Base-by-base conservation (phyloP, 768 basidiomycete genomes). In the Collybia sp. region DNA sequence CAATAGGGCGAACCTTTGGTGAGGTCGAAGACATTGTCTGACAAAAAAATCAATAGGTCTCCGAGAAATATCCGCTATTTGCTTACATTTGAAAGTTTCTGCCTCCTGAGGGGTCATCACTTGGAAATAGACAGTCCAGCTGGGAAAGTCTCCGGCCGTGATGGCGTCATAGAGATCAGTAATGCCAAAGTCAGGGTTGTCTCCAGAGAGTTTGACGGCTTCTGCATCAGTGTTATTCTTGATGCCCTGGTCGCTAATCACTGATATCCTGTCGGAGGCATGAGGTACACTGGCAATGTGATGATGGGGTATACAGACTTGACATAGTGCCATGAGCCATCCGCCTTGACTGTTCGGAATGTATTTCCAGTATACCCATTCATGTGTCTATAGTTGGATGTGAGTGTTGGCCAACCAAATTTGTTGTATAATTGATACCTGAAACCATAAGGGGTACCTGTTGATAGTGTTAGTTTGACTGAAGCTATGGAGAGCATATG, bases 101-200 rank as follows among this genome's bases (percentile, higher is more conserved):
- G 79, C 80, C 55, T 80, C 65, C 48, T 73, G 52, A 8, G 73
- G 61, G 1, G 75, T 73, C 69, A 81, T 70, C 17, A 67, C 70
- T 62, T 81, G 80, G 11, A 79, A 73, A 51, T 76, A 79, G 13
- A 82, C 54, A 42, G 79, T 79, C 74, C 75, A 82, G 51, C 73
- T 71, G 18, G 80, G 79, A 63, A 67, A 79, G 6, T 71, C 61
- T 11, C 71, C 71, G 20, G 68, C 66, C 49, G 76, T 73, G 51
- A 83, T 82, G 13, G 79, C 67, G 17, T 79, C 76, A 49, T 62
- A 79, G 15, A 82, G 61, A 54, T 82, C 79, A 32, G 76, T 66
- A 25, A 75, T 67, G 45, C 76, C 76, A 60, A 73, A 83, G 56
- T 83, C 81, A 0, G 70, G 61, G 46, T 69, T 72, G 54, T 48